phyloP scores from a whole-genome alignment of 345 rosid species.

The Firmiana major region DNA sequence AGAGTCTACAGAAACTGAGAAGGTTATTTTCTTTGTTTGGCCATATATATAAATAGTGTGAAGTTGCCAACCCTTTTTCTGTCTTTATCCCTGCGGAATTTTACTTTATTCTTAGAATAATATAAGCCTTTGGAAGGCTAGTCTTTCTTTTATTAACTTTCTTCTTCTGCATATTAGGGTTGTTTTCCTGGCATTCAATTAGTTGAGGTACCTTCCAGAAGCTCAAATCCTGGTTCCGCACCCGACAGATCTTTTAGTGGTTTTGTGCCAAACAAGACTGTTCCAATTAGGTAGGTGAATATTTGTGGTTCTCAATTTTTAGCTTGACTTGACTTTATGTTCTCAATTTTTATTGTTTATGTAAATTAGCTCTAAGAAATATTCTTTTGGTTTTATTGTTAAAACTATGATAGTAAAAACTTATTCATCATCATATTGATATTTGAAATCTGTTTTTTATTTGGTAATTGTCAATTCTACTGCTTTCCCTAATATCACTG shows the following conservation, averaged over 20 bases:
- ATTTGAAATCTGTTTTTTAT: constrained; percentile 7
- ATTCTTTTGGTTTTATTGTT: not conserved
- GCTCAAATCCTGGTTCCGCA: constrained; percentile 36
- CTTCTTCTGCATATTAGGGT: constrained; percentile 29
- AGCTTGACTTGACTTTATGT: not conserved
- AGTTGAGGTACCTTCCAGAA: constrained; percentile 34
- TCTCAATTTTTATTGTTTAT: not conserved
- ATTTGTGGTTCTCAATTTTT: not conserved
- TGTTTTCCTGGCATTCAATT: constrained; percentile 34
- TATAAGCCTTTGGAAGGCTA: not conserved
- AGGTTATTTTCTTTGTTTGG: constrained; percentile 34
- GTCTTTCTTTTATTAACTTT: constrained; percentile 10
- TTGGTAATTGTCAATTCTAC: not conserved
- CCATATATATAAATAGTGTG: not conserved
- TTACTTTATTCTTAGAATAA: not conserved
- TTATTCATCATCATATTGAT: not conserved
- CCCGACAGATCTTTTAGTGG: constrained; percentile 41
- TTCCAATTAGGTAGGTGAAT: constrained; percentile 53
- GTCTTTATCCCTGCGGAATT: not conserved
- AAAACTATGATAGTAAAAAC: not conserved
- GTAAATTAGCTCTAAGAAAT: not conserved
- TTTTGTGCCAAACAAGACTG: constrained; percentile 35
- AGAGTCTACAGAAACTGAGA: constrained; percentile 40
- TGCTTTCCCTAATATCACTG: not conserved
- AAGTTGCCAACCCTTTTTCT: not conserved